A percentile compares a stretch with the other conserved stretches of the same genome.
Evolutionary conservation across 805 yeast species (phyloP).

Genomic region (Starmerella cellae): DNA sequence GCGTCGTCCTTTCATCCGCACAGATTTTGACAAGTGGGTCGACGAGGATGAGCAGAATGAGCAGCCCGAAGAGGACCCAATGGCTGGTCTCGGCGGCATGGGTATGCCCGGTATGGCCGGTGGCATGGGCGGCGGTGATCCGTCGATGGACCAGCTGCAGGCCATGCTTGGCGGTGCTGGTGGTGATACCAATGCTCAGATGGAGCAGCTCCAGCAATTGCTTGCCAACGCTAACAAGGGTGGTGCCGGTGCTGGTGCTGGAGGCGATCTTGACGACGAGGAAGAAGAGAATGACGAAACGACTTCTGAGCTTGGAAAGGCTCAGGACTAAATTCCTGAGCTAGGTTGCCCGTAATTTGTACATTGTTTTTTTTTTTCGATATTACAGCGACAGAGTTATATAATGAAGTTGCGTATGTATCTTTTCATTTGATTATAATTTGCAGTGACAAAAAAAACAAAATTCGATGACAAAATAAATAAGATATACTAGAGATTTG

Average conservation of each 20-base stretch:
- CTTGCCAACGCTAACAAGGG: neutral
- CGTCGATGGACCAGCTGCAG: constrained; percentile 5
- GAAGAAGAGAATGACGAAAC: constrained; percentile 21
- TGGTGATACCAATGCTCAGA: neutral
- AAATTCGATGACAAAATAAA: neutral
- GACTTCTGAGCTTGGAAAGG: constrained; percentile 15
- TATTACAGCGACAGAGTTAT: too few species aligned
- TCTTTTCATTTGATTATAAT: neutral
- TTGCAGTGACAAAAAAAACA: neutral
- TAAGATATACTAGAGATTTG: neutral
- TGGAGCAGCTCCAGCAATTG: constrained; percentile 4
- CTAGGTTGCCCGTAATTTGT: too few species aligned
- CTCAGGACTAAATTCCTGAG: constrained; percentile 16
- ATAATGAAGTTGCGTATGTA: too few species aligned
- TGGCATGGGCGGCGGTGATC: constrained; percentile 28
- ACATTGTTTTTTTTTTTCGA: too few species aligned
- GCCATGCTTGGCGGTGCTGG: constrained; percentile 3
- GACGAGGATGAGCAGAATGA: constrained; percentile 97
- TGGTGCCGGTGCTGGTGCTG: neutral
- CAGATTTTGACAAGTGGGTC: constrained; percentile 96
- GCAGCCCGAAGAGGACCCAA: constrained; percentile 35
- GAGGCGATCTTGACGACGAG: constrained; percentile 11
- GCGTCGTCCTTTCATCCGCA: constrained; percentile 67
- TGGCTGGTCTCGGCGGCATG: constrained; percentile 29
- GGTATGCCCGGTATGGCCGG: constrained; percentile 31